phyloP scores from a whole-genome alignment of 495 filamentous ascomycete genomes.

The Chaetomium tenue region DNA sequence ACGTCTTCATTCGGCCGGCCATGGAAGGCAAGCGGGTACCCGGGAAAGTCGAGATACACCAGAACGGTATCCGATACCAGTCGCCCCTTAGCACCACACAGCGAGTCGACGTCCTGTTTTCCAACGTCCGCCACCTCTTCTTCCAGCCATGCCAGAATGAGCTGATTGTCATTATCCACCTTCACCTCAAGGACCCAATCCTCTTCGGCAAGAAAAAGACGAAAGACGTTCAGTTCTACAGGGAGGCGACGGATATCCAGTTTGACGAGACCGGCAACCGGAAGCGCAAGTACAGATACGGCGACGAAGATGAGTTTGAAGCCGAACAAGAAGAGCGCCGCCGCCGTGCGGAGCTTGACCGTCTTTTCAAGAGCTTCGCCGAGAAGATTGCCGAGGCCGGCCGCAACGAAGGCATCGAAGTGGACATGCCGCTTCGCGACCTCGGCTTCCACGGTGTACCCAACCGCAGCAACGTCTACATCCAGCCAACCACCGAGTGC shows the following conservation, averaged over 20 bases:
- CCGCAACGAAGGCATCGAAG: slow-evolving; percentile 75
- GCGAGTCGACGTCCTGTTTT: slow-evolving; percentile 91
- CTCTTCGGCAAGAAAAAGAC: slow-evolving; percentile 95
- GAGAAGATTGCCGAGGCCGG: slow-evolving; percentile 95
- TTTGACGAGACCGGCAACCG: slow-evolving; percentile 99
- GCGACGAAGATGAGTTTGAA: slow-evolving; percentile 98
- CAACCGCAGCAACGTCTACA: slow-evolving; percentile 87
- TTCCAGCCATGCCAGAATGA: slow-evolving; percentile 97
- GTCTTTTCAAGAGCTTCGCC: slow-evolving; percentile 94
- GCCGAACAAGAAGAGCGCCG: slow-evolving; percentile 96
- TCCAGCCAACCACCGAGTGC: slow-evolving; percentile 95
- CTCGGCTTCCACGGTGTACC: slow-evolving; percentile 97
- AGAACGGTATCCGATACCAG: slow-evolving; percentile 96
- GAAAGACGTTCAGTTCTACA: slow-evolving; percentile 96
- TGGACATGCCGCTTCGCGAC: slow-evolving; percentile 95
- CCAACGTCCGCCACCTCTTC: slow-evolving; percentile 97
- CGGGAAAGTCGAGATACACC: slow-evolving; percentile 93
- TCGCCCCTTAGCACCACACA: slow-evolving; percentile 79
- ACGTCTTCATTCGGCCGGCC: slow-evolving; percentile 89
- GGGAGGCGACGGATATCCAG: slow-evolving; percentile 96
- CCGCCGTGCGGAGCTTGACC: slow-evolving; percentile 84
- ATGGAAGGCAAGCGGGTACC: slow-evolving; percentile 95
- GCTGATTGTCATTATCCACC: slow-evolving; percentile 95
- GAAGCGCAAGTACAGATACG: slow-evolving; percentile 96
- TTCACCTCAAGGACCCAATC: slow-evolving; percentile 96